These are phyloP conservation scores for Helicostylum pulchrum DNA, from an alignment of 192 early-diverging fungal species.

Conservation along the genomic window DNA sequence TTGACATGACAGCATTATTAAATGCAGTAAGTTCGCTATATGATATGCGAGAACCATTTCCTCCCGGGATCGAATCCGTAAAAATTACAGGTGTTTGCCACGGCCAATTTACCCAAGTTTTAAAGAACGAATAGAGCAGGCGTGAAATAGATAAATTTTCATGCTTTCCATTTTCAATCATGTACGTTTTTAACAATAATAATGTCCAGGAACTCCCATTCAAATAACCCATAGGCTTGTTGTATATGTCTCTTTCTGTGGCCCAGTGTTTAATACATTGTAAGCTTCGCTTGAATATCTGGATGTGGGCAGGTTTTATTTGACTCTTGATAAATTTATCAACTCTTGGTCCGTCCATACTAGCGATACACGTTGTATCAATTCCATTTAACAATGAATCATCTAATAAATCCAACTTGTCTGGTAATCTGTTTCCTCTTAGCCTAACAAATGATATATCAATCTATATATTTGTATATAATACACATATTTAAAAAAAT, in stretches of 20 bases:
- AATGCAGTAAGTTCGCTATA: conserved; percentile 18
- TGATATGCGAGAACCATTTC: background rate
- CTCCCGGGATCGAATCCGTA: conserved; percentile 9
- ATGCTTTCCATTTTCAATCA: background rate
- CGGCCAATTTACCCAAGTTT: conserved; percentile 22
- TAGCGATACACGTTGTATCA: conserved; percentile 17
- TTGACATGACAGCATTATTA: conserved; percentile 21
- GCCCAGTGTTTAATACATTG: conserved; percentile 35
- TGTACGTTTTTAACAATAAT: conserved; percentile 19
- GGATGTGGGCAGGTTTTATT: background rate
- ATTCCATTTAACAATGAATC: conserved; percentile 18
- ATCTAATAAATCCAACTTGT: conserved; percentile 26
- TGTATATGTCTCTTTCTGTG: conserved; percentile 20
- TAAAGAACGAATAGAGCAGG: conserved; percentile 22
- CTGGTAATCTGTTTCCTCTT: background rate
- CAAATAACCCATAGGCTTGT: conserved; percentile 32
- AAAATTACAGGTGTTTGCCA: conserved; percentile 27
- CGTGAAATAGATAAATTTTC: background rate
- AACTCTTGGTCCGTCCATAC: conserved; percentile 36
- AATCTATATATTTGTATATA: conserved; percentile 3
- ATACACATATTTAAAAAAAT: background rate
- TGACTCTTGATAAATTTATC: conserved; percentile 13
- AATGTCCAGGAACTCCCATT: conserved; percentile 36
- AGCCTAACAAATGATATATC: conserved; percentile 36
- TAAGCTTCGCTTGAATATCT: conserved; percentile 7